Evolutionary conservation across 2,329 filamentous ascomycete species (phyloP), one percentile per base, ranked within the genome.

Genomic region (Raffaelea albimanens): DNA sequence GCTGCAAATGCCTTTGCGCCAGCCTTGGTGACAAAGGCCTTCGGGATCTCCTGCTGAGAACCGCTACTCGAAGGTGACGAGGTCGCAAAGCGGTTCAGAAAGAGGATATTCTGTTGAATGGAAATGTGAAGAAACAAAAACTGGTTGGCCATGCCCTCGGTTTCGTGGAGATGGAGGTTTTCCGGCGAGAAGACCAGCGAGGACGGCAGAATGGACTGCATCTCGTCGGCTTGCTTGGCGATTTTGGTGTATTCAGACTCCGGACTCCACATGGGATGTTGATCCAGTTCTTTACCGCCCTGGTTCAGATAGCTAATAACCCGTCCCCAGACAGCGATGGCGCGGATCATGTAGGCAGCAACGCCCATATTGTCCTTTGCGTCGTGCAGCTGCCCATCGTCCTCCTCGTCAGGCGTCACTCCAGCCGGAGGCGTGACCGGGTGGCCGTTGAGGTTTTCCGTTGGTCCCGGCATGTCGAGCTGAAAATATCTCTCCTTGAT

Each of bases 91-190:
- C 89, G 82, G 62, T 93, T 89, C 64, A 96, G 77, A 61, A 96
- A 96, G 2, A 97, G 73, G 38, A 87, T 80, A 55, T 90, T 90
- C 63, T 97, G 93, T 57, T 95, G 86, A 54, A 89, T 81, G 25
- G 88, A 78, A 50, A 97, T 85, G 63, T 98, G 93, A 46, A 97
- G 70, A 59, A 96, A 94, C 16, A 97, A 68, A 58, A 95, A 96
- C 58, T 96, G 91, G 59, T 94, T 94, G 3, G 85, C 88, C 50
- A 89, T 83, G 56, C 83, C 84, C 58, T 94, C 87, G 3, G 85
- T 89, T 25, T 83, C 82, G 61, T 97, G 89, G 38, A 84, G 78
- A 49, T 87, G 83, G 2, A 97, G 73, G 58, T 96, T 97, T 56
- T 95, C 87, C 10, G 75, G 65, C 4, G 75, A 87, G 63, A 93